Base-by-base conservation (phyloP, 148 eudicot species). In the Rhododendron mucronatum region DNA sequence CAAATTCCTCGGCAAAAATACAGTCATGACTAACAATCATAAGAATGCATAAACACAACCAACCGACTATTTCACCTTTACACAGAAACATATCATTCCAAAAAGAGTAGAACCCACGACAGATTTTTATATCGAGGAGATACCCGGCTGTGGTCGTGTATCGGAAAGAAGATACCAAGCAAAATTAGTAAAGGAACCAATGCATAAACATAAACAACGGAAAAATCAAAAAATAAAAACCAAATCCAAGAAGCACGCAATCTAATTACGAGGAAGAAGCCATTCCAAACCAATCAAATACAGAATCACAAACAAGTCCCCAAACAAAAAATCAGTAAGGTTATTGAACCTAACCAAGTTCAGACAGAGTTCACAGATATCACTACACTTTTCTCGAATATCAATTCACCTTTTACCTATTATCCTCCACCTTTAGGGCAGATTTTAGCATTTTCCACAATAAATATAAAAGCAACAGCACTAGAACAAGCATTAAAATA, bases 111-210 rank as follows among this genome's bases (percentile, higher is more conserved):
- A 61, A 41, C 84, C 74, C 53, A 63, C 21, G 0, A 61, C 12
- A 41, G 75, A 82, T 82, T 83, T 83, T 3, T 65, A 78, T 26
- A 74, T 74, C 78, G 16, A 5, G 67, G 57, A 67, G 80, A 41
- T 44, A 41, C 79, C 76, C 51, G 65, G 76, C 28, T 83, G 53
- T 28, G 0, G 1, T 28, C 69, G 8, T 63, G 69, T 23, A 20
- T 63, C 23, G 55, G 26, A 44, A 26, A 83, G 37, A 74, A 26
- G 7, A 65, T 53, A 65, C 30, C 10, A 5, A 55, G 83, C 15
- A 81, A 53, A 51, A 81, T 28, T 69, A 28, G 75, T 11, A 69
- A 28, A 69, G 39, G 75, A 69, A 69, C 7, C 75, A 28, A 69
- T 28, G 18, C 71, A 8, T n/a, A 53, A 53, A 13, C 67, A 61